Conservation (phyloP, 768 basidiomycete genomes). For the Panus rudis region DNA sequence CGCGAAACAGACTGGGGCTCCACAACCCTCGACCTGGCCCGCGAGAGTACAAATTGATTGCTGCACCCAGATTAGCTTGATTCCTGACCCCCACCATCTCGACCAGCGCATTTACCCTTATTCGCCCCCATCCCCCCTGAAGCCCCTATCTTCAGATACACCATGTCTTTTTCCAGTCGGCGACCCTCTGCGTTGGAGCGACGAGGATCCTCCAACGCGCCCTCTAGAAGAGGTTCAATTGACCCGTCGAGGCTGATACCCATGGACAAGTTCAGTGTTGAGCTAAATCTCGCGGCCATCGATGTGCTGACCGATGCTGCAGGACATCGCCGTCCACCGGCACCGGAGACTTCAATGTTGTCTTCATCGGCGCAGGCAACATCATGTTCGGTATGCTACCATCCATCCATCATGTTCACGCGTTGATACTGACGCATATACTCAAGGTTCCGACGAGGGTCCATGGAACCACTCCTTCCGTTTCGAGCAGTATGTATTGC, state of each 20-base stretch:
- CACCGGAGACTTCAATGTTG: slow-evolving; percentile 80
- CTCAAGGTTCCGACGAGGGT: slow-evolving; percentile 67
- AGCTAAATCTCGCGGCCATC: not conserved
- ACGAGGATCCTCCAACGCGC: slow-evolving; percentile 10
- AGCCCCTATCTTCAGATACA: slow-evolving; percentile 9
- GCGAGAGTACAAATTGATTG: no score
- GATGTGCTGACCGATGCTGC: slow-evolving; percentile 10
- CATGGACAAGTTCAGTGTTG: slow-evolving; percentile 60
- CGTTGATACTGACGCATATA: slow-evolving; percentile 4
- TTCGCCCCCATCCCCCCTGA: slow-evolving; percentile 9
- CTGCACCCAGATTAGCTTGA: no score
- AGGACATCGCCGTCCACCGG: slow-evolving; percentile 15
- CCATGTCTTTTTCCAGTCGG: slow-evolving; percentile 4
- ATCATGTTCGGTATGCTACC: slow-evolving; percentile 96
- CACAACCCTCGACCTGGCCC: no score
- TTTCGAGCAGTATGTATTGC: slow-evolving; percentile 70
- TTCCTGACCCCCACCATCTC: no score
- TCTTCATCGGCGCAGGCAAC: slow-evolving; percentile 94
- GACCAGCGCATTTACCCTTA: slow-evolving; percentile 11
- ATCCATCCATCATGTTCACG: slow-evolving; percentile 1
- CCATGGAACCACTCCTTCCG: slow-evolving; percentile 94
- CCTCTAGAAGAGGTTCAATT: slow-evolving; percentile 63
- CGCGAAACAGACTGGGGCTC: no score
- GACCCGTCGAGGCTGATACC: slow-evolving; percentile 70
- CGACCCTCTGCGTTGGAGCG: slow-evolving; percentile 17